Evolutionary conservation across 495 filamentous ascomycete genomes (phyloP).

Genomic region (Barbatosphaeria neglecta): DNA sequence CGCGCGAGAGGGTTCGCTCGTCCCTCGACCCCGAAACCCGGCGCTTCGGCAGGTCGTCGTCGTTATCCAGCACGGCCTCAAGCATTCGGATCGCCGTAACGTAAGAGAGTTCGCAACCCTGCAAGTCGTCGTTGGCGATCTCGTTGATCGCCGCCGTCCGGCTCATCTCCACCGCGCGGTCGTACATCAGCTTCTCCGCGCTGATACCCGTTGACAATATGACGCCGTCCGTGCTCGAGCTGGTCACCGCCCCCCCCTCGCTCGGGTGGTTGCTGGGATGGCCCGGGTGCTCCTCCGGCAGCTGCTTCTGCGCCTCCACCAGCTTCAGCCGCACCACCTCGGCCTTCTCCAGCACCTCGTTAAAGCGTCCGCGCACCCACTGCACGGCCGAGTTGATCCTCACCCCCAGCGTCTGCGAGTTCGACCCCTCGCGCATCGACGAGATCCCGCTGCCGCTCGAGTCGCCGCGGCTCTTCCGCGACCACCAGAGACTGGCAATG

Average conservation of each 20-base stretch:
- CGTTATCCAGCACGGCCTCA: conserved; percentile 82
- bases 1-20: conserved; percentile 28
- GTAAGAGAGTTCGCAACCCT: conserved; percentile 86
- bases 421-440: conserved; percentile 30
- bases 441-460: conserved; percentile 32
- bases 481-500: conserved; percentile 89
- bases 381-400: conserved; percentile 89
- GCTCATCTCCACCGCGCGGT: conserved; percentile 93
- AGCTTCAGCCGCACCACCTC: conserved; percentile 82
- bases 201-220: conserved; percentile 62
- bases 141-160: conserved; percentile 89
- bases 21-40: conserved; percentile 24
- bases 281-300: conserved; percentile 75
- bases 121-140: conserved; percentile 79
- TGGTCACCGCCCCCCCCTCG: conserved; percentile 37
- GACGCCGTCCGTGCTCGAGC: conserved; percentile 44
- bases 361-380: conserved; percentile 89
- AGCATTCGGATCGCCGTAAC: conserved; percentile 84
- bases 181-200: conserved; percentile 96
- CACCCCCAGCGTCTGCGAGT: conserved; percentile 44
- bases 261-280: conserved; percentile 63
- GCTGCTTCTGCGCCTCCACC: conserved; percentile 69
- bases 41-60: conserved; percentile 50
- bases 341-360: conserved; percentile 90
- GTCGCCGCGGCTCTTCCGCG: conserved; percentile 59